Evolutionary conservation across 2,329 filamentous ascomycete species (phyloP).

Genomic region (Fusarium clavum): DNA sequence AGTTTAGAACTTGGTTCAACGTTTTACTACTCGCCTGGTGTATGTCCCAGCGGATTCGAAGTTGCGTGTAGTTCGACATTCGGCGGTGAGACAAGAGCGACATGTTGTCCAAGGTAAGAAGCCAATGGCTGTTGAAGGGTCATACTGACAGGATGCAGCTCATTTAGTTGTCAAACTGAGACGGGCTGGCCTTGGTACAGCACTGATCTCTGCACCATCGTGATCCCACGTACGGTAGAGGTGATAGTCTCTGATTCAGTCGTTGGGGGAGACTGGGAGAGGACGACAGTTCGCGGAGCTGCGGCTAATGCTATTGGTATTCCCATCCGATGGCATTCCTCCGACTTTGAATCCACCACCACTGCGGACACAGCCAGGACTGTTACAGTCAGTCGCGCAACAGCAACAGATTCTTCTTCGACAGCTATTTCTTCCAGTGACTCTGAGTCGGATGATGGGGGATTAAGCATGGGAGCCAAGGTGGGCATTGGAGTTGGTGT

Average conservation of each 20-base stretch:
- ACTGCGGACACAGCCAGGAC: background rate
- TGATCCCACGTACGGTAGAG: background rate
- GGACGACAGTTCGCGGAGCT: background rate
- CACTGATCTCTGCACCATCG: constrained; percentile 13
- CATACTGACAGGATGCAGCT: background rate
- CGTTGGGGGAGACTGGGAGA: constrained; percentile 12
- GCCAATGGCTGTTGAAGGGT: rapidly evolving
- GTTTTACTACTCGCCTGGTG: background rate
- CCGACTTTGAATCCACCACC: background rate
- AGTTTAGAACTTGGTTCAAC: background rate
- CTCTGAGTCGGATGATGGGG: background rate
- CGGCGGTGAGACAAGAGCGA: constrained; percentile 7
- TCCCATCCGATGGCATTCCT: constrained; percentile 16
- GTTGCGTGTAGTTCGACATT: constrained; percentile 6
- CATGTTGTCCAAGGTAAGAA: constrained; percentile 11
- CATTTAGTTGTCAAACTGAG: constrained; percentile 14
- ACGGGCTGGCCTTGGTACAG: constrained; percentile 11
- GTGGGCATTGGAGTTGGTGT: background rate
- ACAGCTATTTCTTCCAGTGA: rapidly evolving
- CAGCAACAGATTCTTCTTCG: background rate
- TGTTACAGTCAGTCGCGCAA: background rate
- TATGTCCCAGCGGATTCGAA: constrained; percentile 9
- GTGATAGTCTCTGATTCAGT: constrained; percentile 11
- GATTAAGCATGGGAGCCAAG: background rate
- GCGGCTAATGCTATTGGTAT: constrained; percentile 7